Conservation (phyloP, 768 basidiomycete genomes). For the Phlebiopsis flavidoalba region DNA sequence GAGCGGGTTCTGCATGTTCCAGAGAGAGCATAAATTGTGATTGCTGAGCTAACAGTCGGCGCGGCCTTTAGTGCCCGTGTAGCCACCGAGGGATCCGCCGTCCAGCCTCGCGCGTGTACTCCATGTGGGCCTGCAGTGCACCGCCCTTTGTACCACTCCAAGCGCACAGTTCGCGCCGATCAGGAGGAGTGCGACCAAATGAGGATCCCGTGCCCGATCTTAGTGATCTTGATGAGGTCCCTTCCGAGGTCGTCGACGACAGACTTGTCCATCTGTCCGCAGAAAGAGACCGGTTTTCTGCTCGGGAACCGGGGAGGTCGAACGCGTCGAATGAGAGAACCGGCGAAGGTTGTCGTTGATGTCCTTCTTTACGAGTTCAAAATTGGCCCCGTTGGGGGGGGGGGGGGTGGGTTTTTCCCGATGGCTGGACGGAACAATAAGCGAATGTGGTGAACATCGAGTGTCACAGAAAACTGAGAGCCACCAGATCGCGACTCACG, state of each 20-base stretch:
- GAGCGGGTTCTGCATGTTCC: slow-evolving; percentile 66
- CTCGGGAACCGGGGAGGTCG: slow-evolving; percentile 70
- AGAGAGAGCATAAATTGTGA: slow-evolving; percentile 77
- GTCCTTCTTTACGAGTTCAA: slow-evolving; percentile 81
- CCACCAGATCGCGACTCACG: too few species aligned
- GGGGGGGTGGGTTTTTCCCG: too few species aligned
- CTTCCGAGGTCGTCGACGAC: slow-evolving; percentile 81
- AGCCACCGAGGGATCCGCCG: slow-evolving; percentile 61
- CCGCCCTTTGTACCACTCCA: slow-evolving; percentile 91
- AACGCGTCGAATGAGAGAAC: slow-evolving; percentile 69
- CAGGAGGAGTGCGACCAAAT: slow-evolving; percentile 67
- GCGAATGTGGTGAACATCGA: background rate
- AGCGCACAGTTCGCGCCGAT: slow-evolving; percentile 64
- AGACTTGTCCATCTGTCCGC: slow-evolving; percentile 71
- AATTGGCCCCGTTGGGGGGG: too few species aligned
- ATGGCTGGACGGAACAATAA: slow-evolving; percentile 43
- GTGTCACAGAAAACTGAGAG: background rate
- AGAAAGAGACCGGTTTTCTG: slow-evolving; percentile 69
- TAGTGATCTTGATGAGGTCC: slow-evolving; percentile 74
- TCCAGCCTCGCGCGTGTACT: slow-evolving; percentile 75
- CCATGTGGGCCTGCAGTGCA: slow-evolving; percentile 60
- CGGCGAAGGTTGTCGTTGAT: slow-evolving; percentile 83
- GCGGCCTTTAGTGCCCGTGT: slow-evolving; percentile 29
- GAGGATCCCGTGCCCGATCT: slow-evolving; percentile 74
- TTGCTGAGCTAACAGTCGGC: slow-evolving; percentile 64